These are phyloP conservation scores for Lycium barbarum DNA, from an alignment of 257 asterid species.

Conservation along the genomic window DNA sequence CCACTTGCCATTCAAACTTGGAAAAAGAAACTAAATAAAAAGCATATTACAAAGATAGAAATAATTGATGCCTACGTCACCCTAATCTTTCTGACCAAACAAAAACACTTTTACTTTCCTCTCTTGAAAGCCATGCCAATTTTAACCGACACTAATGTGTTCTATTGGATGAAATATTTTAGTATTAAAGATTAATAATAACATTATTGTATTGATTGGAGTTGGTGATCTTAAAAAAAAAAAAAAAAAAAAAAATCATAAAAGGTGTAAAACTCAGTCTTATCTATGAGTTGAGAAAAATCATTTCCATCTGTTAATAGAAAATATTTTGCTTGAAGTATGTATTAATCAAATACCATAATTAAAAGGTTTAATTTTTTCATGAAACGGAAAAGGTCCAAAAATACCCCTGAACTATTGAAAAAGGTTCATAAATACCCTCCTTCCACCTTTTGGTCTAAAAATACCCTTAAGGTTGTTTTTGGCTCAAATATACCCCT, in stretches of 20 bases:
- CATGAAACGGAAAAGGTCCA: no score
- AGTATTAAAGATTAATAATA: neutral
- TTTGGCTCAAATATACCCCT: no score
- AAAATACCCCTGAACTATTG: no score
- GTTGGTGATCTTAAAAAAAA: neutral
- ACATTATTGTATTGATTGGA: neutral
- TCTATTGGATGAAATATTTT: conserved; percentile 6
- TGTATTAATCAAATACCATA: neutral
- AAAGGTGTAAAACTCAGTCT: neutral
- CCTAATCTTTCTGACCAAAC: neutral
- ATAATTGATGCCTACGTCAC: conserved; percentile 19
- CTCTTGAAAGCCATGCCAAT: conserved; percentile 5
- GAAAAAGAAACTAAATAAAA: no score
- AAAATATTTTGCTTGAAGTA: neutral
- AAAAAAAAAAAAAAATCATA: neutral
- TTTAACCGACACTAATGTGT: conserved; percentile 2
- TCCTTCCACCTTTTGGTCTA: no score
- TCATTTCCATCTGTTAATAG: neutral
- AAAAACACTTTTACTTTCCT: neutral
- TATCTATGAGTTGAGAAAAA: neutral
- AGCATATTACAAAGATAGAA: neutral
- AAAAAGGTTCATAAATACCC: no score
- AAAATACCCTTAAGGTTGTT: no score
- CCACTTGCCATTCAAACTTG: neutral
- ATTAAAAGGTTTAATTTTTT: no score